Base-by-base conservation (phyloP, 2,329 filamentous ascomycete species). In the Aspergillus aculeatus region DNA sequence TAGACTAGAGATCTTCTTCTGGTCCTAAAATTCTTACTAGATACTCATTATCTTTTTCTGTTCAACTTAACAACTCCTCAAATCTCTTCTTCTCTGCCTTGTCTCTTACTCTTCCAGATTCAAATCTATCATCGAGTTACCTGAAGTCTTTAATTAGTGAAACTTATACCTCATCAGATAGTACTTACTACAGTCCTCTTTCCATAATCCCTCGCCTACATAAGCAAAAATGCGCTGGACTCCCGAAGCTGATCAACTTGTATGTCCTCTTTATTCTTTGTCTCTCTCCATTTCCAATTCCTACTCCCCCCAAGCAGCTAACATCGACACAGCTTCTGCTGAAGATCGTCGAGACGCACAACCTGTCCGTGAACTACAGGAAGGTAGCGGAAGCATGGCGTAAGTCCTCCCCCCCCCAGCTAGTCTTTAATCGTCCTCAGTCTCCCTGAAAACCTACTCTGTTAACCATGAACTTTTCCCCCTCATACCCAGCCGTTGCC, bases 311-410 rank as follows among this genome's bases (percentile, higher is more conserved):
- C 14, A 14, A 38, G 5, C 50, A 50, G 48, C 11, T 35, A 14
- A 60, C 52, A n/a, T 2, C 12, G 14, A 26, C 16, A 19, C 50
- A 78, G 77, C 71, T 79, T 6, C 68, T 79, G 0, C 59, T 77
- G 1, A 78, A 76, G 32, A 75, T 79, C 29, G 62, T 79, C 1
- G 73, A 78, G 52, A 77, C 73, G 11, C 75, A 77, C 24, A 64
- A 75, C 0, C 31, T 79, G 2, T 68, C 56, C 4, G 67, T 78
- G 7, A 72, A 79, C 57, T 62, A 66, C 12, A 71, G 68, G 21
- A 70, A 67, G 7, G 69, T 79, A 5, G 69, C 75, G 2, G 69
- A 66, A 4, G 69, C 72, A 26, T 79, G 77, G 77, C 74, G 76
- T 78, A 72, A 65, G 75, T 70, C 19, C 29, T n/a, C 12, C 23